Percentiles rank a stretch among this genome's conserved stretches.
phyloP scores from a whole-genome alignment of 495 filamentous ascomycete species.

The Aspergillus conjunctus region DNA sequence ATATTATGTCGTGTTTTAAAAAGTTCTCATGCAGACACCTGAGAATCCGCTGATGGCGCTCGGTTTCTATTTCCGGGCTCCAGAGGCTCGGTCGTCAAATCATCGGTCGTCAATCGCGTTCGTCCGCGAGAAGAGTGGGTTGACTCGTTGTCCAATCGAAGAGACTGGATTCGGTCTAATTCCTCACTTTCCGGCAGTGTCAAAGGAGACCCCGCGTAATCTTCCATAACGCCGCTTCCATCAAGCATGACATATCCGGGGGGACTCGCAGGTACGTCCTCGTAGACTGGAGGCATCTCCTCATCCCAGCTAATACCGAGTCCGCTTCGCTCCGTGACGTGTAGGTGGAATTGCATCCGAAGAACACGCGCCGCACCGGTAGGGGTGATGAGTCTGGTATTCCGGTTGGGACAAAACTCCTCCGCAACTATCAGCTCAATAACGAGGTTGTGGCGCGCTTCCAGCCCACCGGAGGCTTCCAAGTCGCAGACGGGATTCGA shows the following conservation, averaged over 20 bases:
- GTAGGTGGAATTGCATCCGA: slow-evolving; percentile 84
- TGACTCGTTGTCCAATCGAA: slow-evolving; percentile 43
- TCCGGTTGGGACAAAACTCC: slow-evolving; percentile 77
- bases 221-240: slow-evolving; percentile 44
- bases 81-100: slow-evolving; percentile 27
- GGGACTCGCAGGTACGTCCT: slow-evolving; percentile 87
- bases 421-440: slow-evolving; percentile 94
- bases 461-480: slow-evolving; percentile 74
- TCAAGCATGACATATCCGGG: slow-evolving; percentile 67
- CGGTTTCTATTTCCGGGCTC: slow-evolving; percentile 19
- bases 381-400: slow-evolving; percentile 71
- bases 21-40: background rate
- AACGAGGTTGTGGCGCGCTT: slow-evolving; percentile 79
- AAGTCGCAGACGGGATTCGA: slow-evolving; percentile 75
- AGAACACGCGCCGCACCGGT: slow-evolving; percentile 90
- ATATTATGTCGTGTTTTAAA: background rate
- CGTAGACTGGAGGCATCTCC: slow-evolving; percentile 91
- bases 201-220: slow-evolving; percentile 48
- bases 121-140: slow-evolving; percentile 39
- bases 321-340: slow-evolving; percentile 80
- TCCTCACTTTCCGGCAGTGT: slow-evolving; percentile 46
- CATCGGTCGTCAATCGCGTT: slow-evolving; percentile 25
- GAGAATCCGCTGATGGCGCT: slow-evolving; percentile 24
- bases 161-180: slow-evolving; percentile 47
- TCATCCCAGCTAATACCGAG: slow-evolving; percentile 97